Base-by-base conservation (phyloP, 164 flowering plant genomes). In the Nymphaea colorata region DNA sequence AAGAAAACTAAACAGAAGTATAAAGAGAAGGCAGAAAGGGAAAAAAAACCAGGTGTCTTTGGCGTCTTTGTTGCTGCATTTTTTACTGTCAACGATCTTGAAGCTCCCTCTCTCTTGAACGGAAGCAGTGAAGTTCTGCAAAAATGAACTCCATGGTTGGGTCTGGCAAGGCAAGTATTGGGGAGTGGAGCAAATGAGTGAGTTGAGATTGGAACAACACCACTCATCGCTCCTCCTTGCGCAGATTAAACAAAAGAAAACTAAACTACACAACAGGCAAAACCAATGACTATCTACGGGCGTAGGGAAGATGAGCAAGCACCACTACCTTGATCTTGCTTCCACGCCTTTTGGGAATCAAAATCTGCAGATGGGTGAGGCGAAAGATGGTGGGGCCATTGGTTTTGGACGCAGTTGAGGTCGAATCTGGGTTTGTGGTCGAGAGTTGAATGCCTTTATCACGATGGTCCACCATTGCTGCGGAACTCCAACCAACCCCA, bases 11-110 rank as follows among this genome's bases (percentile, higher is more conserved):
- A n/a, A 36, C 63, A n/a, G 8, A 61, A 61, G n/a, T n/a, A 47
- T 7, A 5, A 11, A 12, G 66, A 51, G 6, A 12, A 12, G 70
- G 12, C 3, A n/a, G 12, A 18, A 67, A 59, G 17, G 43, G 64
- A 68, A 55, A 7, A 53, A 2, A 12, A 79, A 93, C 98, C 97
- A 77, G 98, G 97, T 65, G 94, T 76, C 75, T 93, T 93, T n/a
- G 89, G 87, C 4, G 84, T 82, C 77, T 93, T 93, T 7, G 97
- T 93, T 6, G 91, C 91, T 25, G 96, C 87, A 73, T 79, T 74
- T 42, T 64, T 72, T 69, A 91, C 82, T 60, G 42, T 83, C 53
- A 82, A 57, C 42, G 76, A 70, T 43, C 80, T 70, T 5, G 44
- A 36, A 3, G 73, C 36, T 42, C 41, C 55, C 7, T 47, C 55